Conservation (phyloP, 768 basidiomycete species). For the Auriscalpium microsporum region DNA sequence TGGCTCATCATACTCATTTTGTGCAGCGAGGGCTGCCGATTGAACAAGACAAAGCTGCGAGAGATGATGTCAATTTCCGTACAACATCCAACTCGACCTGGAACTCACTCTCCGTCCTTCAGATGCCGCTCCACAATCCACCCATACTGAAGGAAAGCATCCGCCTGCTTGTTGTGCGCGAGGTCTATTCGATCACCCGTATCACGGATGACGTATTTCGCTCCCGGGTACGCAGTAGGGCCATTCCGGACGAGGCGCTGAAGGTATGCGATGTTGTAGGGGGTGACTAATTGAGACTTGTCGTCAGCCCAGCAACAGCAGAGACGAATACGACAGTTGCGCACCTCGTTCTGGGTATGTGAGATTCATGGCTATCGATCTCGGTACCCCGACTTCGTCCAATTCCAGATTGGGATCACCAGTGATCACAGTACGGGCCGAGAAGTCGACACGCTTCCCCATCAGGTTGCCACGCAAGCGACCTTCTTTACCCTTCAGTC, state of each 20-base stretch:
- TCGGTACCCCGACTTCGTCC: constrained; percentile 95
- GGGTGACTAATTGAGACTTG: constrained; percentile 58
- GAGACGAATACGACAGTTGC: constrained; percentile 12
- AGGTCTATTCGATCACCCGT: constrained; percentile 96
- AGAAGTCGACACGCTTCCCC: constrained; percentile 99
- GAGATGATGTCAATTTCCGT: neutral
- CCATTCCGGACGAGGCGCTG: constrained; percentile 95
- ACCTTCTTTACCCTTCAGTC: constrained; percentile 98
- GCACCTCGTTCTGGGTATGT: constrained; percentile 94
- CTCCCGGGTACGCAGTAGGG: constrained; percentile 91
- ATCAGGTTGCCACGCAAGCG: constrained; percentile 96
- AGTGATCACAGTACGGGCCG: constrained; percentile 97
- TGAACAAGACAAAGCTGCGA: constrained; percentile 82
- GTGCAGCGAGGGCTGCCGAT: constrained; percentile 95
- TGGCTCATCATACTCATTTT: constrained; percentile 99
- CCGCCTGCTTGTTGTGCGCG: constrained; percentile 91
- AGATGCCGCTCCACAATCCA: constrained; percentile 98
- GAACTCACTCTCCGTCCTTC: constrained; percentile 93
- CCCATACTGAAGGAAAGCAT: constrained; percentile 92
- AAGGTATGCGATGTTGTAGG: constrained; percentile 90
- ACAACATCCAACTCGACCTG: too few relatives aligned
- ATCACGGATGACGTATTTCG: constrained; percentile 93
- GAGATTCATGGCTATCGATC: constrained; percentile 92
- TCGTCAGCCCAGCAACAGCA: constrained; percentile 5
- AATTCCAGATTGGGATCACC: constrained; percentile 96